Conservation (phyloP, 2,329 filamentous ascomycete species). For the Ceratocystis cubensis region DNA sequence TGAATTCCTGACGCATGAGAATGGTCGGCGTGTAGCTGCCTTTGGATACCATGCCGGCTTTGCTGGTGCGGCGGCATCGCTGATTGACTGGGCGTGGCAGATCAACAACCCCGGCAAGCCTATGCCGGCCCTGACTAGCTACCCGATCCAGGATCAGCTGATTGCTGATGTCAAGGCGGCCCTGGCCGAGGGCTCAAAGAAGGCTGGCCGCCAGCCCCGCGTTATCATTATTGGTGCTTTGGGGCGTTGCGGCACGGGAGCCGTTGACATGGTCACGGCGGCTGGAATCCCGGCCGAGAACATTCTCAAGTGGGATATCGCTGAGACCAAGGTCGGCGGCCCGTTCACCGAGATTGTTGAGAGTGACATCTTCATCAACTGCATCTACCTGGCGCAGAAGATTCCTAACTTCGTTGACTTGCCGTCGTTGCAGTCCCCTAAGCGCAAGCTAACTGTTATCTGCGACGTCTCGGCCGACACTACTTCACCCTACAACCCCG, state of each 20-base stretch:
- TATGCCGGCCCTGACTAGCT: conserved; percentile 53
- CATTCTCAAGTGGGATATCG: conserved; percentile 59
- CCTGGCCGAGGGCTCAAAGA: conserved; percentile 50
- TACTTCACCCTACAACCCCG: conserved; percentile 55
- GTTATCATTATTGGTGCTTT: conserved; percentile 75
- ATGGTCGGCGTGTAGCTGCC: conserved; percentile 54
- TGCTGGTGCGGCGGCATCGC: conserved; percentile 57
- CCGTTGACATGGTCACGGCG: conserved; percentile 64
- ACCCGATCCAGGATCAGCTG: conserved; percentile 56
- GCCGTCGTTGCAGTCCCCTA: conserved; percentile 52
- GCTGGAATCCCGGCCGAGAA: conserved; percentile 40
- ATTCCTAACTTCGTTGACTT: conserved; percentile 72
- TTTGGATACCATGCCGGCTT: conserved; percentile 69
- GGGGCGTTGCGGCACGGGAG: conserved; percentile 75
- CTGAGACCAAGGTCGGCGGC: conserved; percentile 58
- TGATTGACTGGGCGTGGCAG: conserved; percentile 77
- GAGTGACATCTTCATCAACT: conserved; percentile 69
- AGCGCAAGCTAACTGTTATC: conserved; percentile 64
- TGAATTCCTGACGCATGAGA: conserved; percentile 69
- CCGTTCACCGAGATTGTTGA: conserved; percentile 69
- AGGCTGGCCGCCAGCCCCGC: conserved; percentile 54
- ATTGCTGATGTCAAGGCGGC: conserved; percentile 61
- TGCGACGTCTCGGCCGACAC: conserved; percentile 70
- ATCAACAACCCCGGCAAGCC: conserved; percentile 55
- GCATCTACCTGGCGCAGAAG: conserved; percentile 70